Evolutionary conservation across 768 basidiomycete species (phyloP), one percentile per base, ranked within the genome.

Genomic region (Boletus sensibilis): DNA sequence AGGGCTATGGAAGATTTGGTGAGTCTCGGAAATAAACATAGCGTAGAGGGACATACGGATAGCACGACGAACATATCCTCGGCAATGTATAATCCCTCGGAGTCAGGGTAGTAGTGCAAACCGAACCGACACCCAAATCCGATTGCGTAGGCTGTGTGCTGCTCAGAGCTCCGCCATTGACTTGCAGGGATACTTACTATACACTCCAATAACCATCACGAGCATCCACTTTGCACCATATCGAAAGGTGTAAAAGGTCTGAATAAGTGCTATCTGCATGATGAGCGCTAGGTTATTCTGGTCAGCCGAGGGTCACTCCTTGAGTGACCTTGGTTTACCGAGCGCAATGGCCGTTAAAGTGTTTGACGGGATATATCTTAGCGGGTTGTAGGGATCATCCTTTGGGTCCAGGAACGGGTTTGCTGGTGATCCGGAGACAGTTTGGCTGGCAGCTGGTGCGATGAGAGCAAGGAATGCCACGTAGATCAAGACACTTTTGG

Each of bases 41-140:
- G 6, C 11, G 34, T 7, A 25, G 34, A 33, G n/a, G 37, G 21
- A 49, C 60, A 18, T 54, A 68, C 84, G 5, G 83, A 82, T 44
- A 87, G 76, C 9, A 83, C 84, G 57, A 86, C 78, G 64, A 86
- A 78, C 10, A 86, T 67, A 57, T 86, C 82, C 65, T 84, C 79
- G 0, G 73, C 68, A 50, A 85, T 85, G 64, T 83, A 85, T 5
- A 81, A 68, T 4, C 75, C 76, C 53, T 74, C 73, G 23, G 78
- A 81, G 53, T 86, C 79, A 0, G 85, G 84, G 57, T 82, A 63
- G 1, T 63, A 57, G 64, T 83, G 82, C 51, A 87, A 67, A 29
- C 75, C 82, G 51, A 84, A 85, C 3, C 87, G 81, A 42, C 75
- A 74, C 3, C 74, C 78, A 41, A 88, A 71, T 12, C 87, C 86